Percentiles rank a stretch among this genome's conserved stretches.
These are phyloP conservation scores for Solanum aculeatissimum DNA, from an alignment of 305 asterid species.

Conservation along the genomic window DNA sequence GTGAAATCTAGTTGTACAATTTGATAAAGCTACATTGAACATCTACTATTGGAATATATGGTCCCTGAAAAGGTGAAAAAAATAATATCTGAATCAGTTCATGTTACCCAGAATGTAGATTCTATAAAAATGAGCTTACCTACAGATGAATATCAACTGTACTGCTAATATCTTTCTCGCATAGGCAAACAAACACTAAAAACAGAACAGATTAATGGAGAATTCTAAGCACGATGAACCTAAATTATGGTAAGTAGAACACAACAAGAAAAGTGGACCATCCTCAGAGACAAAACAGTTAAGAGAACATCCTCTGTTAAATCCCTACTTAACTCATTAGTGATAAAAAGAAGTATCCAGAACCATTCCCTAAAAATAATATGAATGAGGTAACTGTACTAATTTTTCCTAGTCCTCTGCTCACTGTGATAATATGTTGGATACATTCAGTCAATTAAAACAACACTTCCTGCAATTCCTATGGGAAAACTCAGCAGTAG, in stretches of 20 bases:
- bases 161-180: neutral
- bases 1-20: neutral
- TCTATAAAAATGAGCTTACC: neutral
- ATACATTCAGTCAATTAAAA: neutral
- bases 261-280: neutral
- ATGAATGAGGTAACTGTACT: neutral
- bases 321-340: neutral
- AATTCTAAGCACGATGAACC: neutral
- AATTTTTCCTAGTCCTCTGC: neutral
- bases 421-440: neutral
- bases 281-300: neutral
- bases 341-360: neutral
- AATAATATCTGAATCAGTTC: neutral
- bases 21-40: neutral
- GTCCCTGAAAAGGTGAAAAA: neutral
- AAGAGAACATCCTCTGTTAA: neutral
- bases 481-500: neutral
- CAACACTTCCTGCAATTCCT: neutral
- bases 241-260: neutral
- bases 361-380: neutral
- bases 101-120: neutral
- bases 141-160: neutral
- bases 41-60: neutral
- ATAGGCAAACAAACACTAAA: neutral
- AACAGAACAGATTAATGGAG: neutral